These are phyloP conservation scores for Acarospora socialis DNA, from an alignment of 2,329 filamentous ascomycete genomes.

Conservation along the genomic window DNA sequence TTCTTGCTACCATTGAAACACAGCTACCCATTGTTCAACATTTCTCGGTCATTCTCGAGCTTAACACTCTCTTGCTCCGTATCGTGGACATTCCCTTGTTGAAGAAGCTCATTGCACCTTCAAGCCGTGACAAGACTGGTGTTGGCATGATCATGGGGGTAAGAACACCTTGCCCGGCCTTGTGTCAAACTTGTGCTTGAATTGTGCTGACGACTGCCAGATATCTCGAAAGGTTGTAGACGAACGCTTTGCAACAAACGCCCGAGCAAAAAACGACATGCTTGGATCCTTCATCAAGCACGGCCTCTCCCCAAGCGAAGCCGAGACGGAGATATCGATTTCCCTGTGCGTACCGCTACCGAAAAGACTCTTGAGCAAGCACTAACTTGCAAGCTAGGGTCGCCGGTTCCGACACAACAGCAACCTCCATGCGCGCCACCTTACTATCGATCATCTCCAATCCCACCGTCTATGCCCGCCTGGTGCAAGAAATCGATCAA, in stretches of 20 bases:
- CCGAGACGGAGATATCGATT: constrained; percentile 2
- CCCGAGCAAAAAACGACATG: background rate
- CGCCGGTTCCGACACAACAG: constrained; percentile 3
- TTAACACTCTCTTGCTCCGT: background rate
- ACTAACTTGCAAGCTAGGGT: constrained; percentile 1
- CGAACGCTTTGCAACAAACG: background rate
- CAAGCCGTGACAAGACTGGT: constrained; percentile 8
- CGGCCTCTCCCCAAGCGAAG: background rate
- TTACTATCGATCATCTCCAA: constrained; percentile 4
- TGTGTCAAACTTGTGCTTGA: too few relatives aligned
- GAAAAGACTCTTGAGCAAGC: background rate
- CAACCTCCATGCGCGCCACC: constrained; percentile 1
- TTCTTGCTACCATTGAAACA: background rate
- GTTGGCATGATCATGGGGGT: constrained; percentile 2
- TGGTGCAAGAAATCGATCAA: constrained; percentile 16
- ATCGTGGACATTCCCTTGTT: background rate
- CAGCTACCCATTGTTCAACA: background rate
- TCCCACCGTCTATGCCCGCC: constrained; percentile 2
- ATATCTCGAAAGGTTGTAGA: background rate
- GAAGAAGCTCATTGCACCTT: background rate
- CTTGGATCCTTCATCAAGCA: constrained; percentile 1
- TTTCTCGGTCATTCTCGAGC: constrained; percentile 2
- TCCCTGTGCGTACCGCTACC: constrained; percentile 1
- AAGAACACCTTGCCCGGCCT: too few relatives aligned
- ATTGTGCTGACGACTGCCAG: background rate